phyloP scores from a whole-genome alignment of 176 grass and related monocot species.

The Triticum turgidum region DNA sequence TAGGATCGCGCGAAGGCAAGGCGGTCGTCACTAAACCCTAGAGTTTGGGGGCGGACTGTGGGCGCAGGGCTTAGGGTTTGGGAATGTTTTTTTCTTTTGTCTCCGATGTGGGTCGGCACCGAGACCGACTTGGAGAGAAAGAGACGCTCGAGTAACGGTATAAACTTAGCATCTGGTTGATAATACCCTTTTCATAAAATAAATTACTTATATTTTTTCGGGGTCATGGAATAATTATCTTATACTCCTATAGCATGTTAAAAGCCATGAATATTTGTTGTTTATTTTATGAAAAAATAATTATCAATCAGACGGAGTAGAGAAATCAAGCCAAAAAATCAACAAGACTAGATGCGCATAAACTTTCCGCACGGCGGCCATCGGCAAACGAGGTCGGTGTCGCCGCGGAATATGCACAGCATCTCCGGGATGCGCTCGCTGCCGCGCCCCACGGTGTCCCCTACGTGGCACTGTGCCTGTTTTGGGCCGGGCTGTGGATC shows the following conservation, averaged over 20 bases:
- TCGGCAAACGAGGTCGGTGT: background rate
- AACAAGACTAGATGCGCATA: background rate
- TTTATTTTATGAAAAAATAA: too few relatives aligned
- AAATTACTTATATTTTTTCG: too few relatives aligned
- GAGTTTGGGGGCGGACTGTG: conserved; percentile 14
- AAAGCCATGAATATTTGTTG: too few relatives aligned
- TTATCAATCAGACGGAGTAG: too few relatives aligned
- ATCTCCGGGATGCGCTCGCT: conserved; percentile 3
- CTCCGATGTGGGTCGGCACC: conserved; percentile 3
- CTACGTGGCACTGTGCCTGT: background rate
- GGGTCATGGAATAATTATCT: too few relatives aligned
- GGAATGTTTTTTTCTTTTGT: background rate
- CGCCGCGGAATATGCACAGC: conserved; percentile 24
- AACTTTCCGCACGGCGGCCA: background rate
- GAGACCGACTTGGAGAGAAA: conserved; percentile 22
- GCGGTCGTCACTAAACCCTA: conserved; percentile 45
- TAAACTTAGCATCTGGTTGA: background rate
- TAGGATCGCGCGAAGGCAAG: conserved; percentile 26
- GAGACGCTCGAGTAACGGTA: conserved; percentile 5
- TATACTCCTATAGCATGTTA: too few relatives aligned
- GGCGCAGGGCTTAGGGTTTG: conserved; percentile 38
- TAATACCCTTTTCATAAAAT: background rate
- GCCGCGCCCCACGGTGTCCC: too few relatives aligned
- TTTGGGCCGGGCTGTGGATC: too few relatives aligned
- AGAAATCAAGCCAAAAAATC: background rate